Conservation (phyloP, 2,329 filamentous ascomycete species). For the Boeremia lycopersici region DNA sequence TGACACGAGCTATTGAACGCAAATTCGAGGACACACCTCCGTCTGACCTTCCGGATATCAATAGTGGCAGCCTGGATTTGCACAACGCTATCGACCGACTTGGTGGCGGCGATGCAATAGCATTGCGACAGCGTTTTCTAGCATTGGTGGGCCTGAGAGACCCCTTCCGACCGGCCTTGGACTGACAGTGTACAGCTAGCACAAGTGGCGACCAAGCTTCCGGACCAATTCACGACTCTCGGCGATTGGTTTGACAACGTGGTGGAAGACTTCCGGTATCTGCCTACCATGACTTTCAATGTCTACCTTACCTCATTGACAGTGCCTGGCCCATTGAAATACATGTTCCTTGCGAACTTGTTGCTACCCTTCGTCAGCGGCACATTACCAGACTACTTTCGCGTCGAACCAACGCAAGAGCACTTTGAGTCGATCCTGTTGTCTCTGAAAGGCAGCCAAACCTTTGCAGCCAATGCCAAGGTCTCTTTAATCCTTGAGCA, state of each 20-base stretch:
- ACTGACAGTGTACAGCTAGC: constrained; percentile 42
- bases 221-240: constrained; percentile 57
- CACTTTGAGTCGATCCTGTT: constrained; percentile 40
- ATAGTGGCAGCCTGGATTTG: constrained; percentile 4
- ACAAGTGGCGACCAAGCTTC: constrained; percentile 44
- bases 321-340: constrained; percentile 52
- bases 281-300: constrained; percentile 64
- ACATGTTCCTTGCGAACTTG: constrained; percentile 53
- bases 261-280: constrained; percentile 61
- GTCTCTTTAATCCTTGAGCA: constrained; percentile 44
- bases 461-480: constrained; percentile 43
- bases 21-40: neutral
- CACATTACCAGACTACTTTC: constrained; percentile 35
- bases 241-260: constrained; percentile 65
- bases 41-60: constrained; percentile 11
- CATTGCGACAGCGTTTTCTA: constrained; percentile 68
- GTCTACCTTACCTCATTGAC: constrained; percentile 59
- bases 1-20: constrained; percentile 6
- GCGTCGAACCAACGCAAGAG: constrained; percentile 29
- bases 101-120: constrained; percentile 61
- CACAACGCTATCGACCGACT: constrained; percentile 33
- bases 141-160: constrained; percentile 53
- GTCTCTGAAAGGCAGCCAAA: constrained; percentile 32
- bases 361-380: constrained; percentile 35
- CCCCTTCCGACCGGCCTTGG: neutral